Evolutionary conservation across 2,329 filamentous ascomycete species (phyloP).

Genomic region (Coniochaeta hoffmannii): DNA sequence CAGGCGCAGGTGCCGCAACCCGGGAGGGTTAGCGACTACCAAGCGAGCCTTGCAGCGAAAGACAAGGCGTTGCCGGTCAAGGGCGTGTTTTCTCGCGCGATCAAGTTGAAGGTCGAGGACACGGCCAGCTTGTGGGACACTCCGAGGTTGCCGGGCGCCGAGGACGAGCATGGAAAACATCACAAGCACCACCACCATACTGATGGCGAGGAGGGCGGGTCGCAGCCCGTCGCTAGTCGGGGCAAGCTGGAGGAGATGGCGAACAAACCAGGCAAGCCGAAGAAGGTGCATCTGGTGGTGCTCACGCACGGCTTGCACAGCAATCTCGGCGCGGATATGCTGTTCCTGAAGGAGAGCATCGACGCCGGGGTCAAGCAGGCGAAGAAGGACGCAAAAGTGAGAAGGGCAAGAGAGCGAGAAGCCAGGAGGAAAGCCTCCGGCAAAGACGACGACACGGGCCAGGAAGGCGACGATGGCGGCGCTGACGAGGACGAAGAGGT

Average conservation of each 20-base stretch:
- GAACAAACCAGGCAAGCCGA: conserved; percentile 41
- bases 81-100: conserved; percentile 77
- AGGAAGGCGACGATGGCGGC: conserved; percentile 20
- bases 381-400: conserved; percentile 57
- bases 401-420: conserved; percentile 44
- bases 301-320: conserved; percentile 93
- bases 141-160: conserved; percentile 68
- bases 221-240: neutral
- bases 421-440: conserved; percentile 16
- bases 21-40: conserved; percentile 69
- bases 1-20: conserved; percentile 49
- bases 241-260: conserved; percentile 2
- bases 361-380: conserved; percentile 74
- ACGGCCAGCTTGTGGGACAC: conserved; percentile 88
- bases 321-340: conserved; percentile 92
- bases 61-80: conserved; percentile 55
- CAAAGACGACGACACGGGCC: conserved; percentile 6
- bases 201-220: conserved; percentile 16
- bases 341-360: conserved; percentile 95
- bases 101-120: conserved; percentile 76
- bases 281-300: conserved; percentile 84
- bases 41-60: conserved; percentile 43
- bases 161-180: conserved; percentile 17
- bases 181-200: neutral
- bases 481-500: conserved; percentile 73